phyloP scores from a whole-genome alignment of 495 filamentous ascomycete genomes.

The Penicillium lividum region DNA sequence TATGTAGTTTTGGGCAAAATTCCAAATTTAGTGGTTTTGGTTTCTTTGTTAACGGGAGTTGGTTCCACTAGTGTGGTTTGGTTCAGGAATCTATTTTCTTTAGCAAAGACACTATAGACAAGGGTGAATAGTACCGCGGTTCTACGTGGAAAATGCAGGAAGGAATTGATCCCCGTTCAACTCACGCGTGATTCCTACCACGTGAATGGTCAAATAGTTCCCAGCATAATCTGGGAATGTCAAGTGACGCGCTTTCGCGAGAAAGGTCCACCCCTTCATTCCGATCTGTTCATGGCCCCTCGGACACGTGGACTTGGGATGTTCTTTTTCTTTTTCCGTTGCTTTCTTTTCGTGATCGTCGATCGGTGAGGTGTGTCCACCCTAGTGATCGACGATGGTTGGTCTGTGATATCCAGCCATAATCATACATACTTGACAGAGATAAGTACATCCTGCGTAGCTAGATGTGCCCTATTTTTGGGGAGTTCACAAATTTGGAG shows the following conservation, averaged over 20 bases:
- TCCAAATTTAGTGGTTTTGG: neutral
- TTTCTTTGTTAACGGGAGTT: neutral
- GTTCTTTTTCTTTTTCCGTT: neutral
- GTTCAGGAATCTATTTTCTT: neutral
- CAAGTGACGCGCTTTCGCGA: neutral
- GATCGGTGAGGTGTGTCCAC: neutral
- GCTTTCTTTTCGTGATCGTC: neutral
- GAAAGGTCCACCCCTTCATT: slow-evolving; percentile 1
- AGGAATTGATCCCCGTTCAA: neutral
- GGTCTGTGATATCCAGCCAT: slow-evolving; percentile 1
- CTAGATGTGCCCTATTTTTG: neutral
- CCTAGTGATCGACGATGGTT: neutral
- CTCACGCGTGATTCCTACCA: neutral
- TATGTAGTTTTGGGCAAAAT: neutral
- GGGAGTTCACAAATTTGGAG: neutral
- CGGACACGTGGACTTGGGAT: neutral
- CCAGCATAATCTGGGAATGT: neutral
- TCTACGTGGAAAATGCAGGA: neutral
- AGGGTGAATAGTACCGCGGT: neutral
- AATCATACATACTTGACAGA: neutral
- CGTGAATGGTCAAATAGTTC: neutral
- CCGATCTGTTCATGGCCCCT: slow-evolving; percentile 1
- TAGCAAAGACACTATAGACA: neutral
- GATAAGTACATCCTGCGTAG: neutral
- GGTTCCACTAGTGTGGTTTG: neutral